A percentile compares a stretch with the other conserved stretches of the same genome.
Evolutionary conservation across 1,284 basidiomycete species (phyloP).

Genomic region (Malassezia brasiliensis): DNA sequence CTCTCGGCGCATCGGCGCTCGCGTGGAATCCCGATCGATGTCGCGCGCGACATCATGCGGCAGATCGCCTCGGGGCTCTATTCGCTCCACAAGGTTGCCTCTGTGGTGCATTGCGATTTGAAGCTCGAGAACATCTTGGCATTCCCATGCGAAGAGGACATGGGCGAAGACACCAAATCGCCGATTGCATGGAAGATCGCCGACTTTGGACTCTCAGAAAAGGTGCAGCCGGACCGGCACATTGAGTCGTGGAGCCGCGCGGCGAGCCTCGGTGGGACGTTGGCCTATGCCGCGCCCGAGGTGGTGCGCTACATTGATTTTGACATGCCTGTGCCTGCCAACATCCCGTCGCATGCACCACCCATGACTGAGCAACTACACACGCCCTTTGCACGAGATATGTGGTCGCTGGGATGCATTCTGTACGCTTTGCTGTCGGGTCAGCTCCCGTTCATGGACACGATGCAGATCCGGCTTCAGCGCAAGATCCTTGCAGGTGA

Average conservation of each 20-base stretch:
- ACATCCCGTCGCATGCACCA: constrained; percentile 7
- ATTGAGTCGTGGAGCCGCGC: background rate
- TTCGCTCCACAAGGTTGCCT: constrained; percentile 8
- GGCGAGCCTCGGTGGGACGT: constrained; percentile 2
- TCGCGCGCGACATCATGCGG: constrained; percentile 6
- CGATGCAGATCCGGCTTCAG: constrained; percentile 7
- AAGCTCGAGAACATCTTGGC: constrained; percentile 56
- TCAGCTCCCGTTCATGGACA: constrained; percentile 8
- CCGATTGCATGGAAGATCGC: constrained; percentile 49
- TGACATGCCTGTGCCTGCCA: background rate
- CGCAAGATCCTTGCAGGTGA: constrained; percentile 7
- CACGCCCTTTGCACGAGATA: constrained; percentile 9
- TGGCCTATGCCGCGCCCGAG: constrained; percentile 11
- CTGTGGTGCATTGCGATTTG: constrained; percentile 54
- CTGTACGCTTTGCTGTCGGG: constrained; percentile 13
- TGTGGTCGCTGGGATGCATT: constrained; percentile 18
- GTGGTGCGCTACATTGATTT: constrained; percentile 5
- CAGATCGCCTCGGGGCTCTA: constrained; percentile 5
- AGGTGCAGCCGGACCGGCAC: background rate
- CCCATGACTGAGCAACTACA: background rate
- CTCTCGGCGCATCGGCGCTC: background rate
- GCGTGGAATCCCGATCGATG: constrained; percentile 1
- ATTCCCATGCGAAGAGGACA: constrained; percentile 52
- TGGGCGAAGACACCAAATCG: background rate
- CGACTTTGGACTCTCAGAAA: constrained; percentile 54